Evolutionary conservation across 345 rosid genomes (phyloP).

Genomic region (Melaleuca quinquenervia): DNA sequence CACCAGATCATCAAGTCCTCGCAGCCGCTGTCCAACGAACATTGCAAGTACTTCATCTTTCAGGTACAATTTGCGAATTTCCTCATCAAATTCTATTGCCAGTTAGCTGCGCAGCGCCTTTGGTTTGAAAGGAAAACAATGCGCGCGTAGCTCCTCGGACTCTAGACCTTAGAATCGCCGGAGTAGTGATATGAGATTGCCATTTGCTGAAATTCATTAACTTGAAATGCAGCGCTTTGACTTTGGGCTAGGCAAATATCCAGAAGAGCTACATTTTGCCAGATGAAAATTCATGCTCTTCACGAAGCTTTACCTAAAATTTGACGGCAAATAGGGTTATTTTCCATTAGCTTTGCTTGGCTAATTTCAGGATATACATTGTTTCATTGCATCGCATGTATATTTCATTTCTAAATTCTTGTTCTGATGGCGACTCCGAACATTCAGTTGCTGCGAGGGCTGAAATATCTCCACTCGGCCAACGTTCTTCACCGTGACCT

Average conservation of each 20-base stretch:
- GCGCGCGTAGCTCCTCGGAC: not conserved
- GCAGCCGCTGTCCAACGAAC: slow-evolving; percentile 64
- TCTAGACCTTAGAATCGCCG: not conserved
- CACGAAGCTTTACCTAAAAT: too few species aligned
- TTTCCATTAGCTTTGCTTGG: not conserved
- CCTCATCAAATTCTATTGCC: not conserved
- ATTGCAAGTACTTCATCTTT: slow-evolving; percentile 69
- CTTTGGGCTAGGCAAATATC: not conserved
- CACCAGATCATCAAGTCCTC: slow-evolving; percentile 76
- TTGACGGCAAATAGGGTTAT: not conserved
- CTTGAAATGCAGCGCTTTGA: not conserved
- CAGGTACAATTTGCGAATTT: slow-evolving; percentile 34
- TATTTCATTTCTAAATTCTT: not conserved
- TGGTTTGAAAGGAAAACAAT: not conserved
- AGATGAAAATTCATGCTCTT: too few species aligned
- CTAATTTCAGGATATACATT: not conserved
- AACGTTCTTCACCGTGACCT: slow-evolving; percentile 84
- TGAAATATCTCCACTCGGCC: slow-evolving; percentile 90
- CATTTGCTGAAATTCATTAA: not conserved
- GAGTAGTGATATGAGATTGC: not conserved
- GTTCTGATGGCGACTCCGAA: not conserved
- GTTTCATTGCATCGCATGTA: not conserved
- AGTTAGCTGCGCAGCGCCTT: not conserved
- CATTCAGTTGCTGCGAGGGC: slow-evolving; percentile 59
- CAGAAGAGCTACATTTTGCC: not conserved